Evolutionary conservation across 148 eudicot genomes (phyloP), one percentile per base, ranked within the genome.

Genomic region (Rhododendron simsii): DNA sequence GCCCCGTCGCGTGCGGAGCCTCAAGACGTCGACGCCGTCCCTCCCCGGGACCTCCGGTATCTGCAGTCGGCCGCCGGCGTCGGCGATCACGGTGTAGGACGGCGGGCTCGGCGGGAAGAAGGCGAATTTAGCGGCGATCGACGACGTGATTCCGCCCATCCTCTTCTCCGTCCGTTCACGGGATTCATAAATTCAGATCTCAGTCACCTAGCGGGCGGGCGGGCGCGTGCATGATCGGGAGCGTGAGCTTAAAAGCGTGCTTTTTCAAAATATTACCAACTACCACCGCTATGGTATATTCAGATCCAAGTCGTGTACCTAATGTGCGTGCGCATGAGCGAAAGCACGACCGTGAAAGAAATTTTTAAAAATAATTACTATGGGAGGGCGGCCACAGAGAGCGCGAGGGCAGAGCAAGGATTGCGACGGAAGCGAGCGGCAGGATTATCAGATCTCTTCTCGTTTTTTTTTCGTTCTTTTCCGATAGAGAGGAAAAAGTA

Each of bases 81-180:
- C 95, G 81, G 88, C 63, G 82, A 92, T 88, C 91, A 96, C 92
- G 12, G 98, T 94, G 89, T 96, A 96, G 1, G 99, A 95, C 78
- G 98, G 95, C 50, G 99, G 99, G 47, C 86, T 89, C 33, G 99
- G 99, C 11, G 99, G 99, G 75, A 95, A 96, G 84, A 96, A 96
- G 20, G 99, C 99, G 80, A 96, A 96, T 88, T 96, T 96, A 71
- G 99, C 98, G 5, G 99, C 99, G 74, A 96, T 96, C 82, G 98
- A 96, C 20, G 99, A 96, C 55, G 99, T 95, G 44, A 96, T 92
- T 88, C 94, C 97, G 26, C 99, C 99, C 98, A 95, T 96, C 71
- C 88, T 88, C 79, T 87, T 71, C 74, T 51, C 55, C 16, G 16
- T 51, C 16, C 16, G 55, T 55, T 85, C 89, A 83, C 71, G 86